phyloP scores from a whole-genome alignment of 768 basidiomycete species.

The Astraeus odoratus region DNA sequence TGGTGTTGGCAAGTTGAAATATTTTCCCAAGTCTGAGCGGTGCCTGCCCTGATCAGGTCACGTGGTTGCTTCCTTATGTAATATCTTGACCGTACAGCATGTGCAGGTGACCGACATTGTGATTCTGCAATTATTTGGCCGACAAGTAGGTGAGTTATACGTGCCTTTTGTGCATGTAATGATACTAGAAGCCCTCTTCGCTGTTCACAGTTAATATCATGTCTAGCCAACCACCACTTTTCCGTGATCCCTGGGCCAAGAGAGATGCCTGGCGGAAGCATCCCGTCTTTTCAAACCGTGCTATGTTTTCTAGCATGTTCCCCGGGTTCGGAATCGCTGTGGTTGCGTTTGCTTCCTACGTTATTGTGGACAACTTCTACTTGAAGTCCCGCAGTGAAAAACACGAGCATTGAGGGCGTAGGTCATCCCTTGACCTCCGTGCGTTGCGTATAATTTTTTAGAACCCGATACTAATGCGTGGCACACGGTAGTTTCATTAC shows the following conservation, averaged over 20 bases:
- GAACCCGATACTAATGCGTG: background rate
- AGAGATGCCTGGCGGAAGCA: conserved; percentile 88
- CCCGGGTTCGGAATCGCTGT: conserved; percentile 93
- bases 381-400: conserved; percentile 30
- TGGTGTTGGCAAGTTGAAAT: conserved; percentile 20
- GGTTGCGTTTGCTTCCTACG: conserved; percentile 88
- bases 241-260: conserved; percentile 93
- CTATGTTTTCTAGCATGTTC: conserved; percentile 87
- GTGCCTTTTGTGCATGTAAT: background rate
- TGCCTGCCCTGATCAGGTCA: conserved; percentile 51
- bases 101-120: too few relatives aligned
- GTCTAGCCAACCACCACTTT: conserved; percentile 57
- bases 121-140: too few relatives aligned
- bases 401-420: conserved; percentile 7
- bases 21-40: conserved; percentile 35
- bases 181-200: conserved; percentile 1
- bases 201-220: conserved; percentile 30
- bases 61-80: too few relatives aligned
- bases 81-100: too few relatives aligned
- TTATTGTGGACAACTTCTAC: conserved; percentile 73
- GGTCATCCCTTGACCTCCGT: background rate
- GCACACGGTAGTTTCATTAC: too few relatives aligned
- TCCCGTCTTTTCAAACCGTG: conserved; percentile 79
- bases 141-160: conserved; percentile 14
- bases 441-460: background rate